Evolutionary conservation across 129 eudicot genomes (phyloP), one percentile per base, ranked within the genome.

Genomic region (Chrysanthemum makinoi): DNA sequence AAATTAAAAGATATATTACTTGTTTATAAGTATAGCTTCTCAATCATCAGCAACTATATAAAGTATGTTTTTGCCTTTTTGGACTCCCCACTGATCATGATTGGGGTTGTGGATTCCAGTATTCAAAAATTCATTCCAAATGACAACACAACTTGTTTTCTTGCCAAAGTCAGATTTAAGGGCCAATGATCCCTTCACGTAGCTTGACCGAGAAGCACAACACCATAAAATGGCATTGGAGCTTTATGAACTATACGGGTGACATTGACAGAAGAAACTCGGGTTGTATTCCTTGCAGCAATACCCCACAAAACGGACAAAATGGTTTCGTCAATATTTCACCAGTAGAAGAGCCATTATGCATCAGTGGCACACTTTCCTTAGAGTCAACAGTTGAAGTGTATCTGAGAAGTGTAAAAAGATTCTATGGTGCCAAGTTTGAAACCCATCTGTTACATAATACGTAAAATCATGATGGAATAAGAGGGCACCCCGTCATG

Each of bases 221-320:
- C 55, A 28, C 48, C 47, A 51, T 6, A 63, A 55, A 64, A 64
- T 44, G 72, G 65, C 20, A 65, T 10, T 4, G 35, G 33, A 65
- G 54, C 55, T 12, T 66, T 52, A 20, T 12, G 50, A 54, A 46
- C 80, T 76, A 91, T 39, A 85, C 88, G 4, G 87, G 90, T 54
- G 88, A 73, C 0, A 86, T 66, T 1, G 95, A 82, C 3, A 93
- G 81, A 57, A 84, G 80, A 79, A 83, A 84, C 26, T 73, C 84
- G 0, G 95, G 92, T 70, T 77, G 98, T 61, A 57, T 63, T 79
- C 91, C 86, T 72, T 89, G 87, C 17, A 90, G 71, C 77, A 88
- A 80, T 54, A 90, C 69, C 80, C 97, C 99, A 79, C 99, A 95
- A 80, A 95, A 88, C 30, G 96, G 97, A 76, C 99, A 95, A 0